Evolutionary conservation across 2,329 filamentous ascomycete genomes (phyloP), one percentile per base, ranked within the genome.

Genomic region (Juglanconis oblonga): DNA sequence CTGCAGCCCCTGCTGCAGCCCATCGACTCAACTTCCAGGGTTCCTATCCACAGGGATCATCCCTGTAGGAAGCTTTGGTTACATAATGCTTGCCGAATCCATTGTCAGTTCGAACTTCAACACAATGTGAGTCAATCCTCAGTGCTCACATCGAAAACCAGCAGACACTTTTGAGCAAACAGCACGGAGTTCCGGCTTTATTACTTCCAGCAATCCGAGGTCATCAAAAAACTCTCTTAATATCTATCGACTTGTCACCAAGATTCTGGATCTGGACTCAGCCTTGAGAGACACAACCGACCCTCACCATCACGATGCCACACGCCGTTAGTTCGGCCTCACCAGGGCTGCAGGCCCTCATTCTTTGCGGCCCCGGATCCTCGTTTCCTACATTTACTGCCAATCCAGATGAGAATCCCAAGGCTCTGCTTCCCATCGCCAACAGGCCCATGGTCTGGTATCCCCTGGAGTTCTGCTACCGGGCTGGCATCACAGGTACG

Each of bases 381-480:
- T 92, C 89, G 0, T 89, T 95, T 66, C 87, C 89, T 50, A 94
- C 91, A 1, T 94, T 95, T 72, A 93, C 90, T 2, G 87, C 89
- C 3, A 91, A 88, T 63, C 88, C 90, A 5, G 87, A 89, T 74
- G 88, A 93, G 70, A 87, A 90, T 63, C 90, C 91, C 9, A 95
- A 95, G 75, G 90, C 91, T 9, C 82, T 95, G 29, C 77, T 95
- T 7, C 91, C 91, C 5, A 89, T 95, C 62, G 91, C 91, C 40
- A 95, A 95, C 72, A 78, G 91, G 66, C 91, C 91, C 1, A 95
- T 95, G 91, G 88, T 95, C 50, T 94, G 91, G 89, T 95, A 95
- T 72, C 88, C 91, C 5, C 84, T 95, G 45, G 90, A 94, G 68
- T 94, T 91, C 77, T 94, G 90, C 74, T 90, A 92, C 70, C 86